phyloP scores from a whole-genome alignment of 306 rosid species.

The Castanopsis chinensis region DNA sequence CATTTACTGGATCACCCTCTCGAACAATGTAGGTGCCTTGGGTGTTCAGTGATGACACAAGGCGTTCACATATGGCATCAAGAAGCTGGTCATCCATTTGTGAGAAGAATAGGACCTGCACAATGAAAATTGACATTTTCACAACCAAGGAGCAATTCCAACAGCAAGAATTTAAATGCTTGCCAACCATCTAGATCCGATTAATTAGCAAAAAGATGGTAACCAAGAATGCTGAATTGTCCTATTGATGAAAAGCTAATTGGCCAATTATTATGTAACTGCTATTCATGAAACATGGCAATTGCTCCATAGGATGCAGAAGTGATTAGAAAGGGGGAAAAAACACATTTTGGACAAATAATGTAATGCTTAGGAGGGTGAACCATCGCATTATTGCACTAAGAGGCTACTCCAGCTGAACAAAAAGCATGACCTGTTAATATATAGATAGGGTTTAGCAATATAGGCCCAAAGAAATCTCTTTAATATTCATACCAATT shows the following conservation, averaged over 20 bases:
- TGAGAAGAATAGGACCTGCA: slow-evolving; percentile 86
- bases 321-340: background rate
- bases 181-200: background rate
- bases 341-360: too few species aligned
- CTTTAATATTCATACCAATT: background rate
- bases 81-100: slow-evolving; percentile 97
- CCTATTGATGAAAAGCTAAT: background rate
- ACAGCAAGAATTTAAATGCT: background rate
- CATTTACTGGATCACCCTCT: slow-evolving; percentile 77
- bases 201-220: background rate
- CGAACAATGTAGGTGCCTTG: slow-evolving; percentile 67
- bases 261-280: background rate
- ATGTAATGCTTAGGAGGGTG: too few species aligned
- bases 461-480: too few species aligned
- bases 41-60: slow-evolving; percentile 71
- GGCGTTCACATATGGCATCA: slow-evolving; percentile 89
- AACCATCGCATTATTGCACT: too few species aligned
- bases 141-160: background rate
- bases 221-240: background rate
- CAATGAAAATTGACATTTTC: background rate
- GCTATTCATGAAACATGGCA: background rate
- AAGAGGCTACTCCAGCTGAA: too few species aligned
- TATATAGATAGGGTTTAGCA: too few species aligned
- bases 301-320: background rate
- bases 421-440: too few species aligned